Percentiles rank a stretch among this genome's conserved stretches.
These are phyloP conservation scores for Kodamaea lidongshanica DNA, from an alignment of 805 yeast species.

Conservation along the genomic window DNA sequence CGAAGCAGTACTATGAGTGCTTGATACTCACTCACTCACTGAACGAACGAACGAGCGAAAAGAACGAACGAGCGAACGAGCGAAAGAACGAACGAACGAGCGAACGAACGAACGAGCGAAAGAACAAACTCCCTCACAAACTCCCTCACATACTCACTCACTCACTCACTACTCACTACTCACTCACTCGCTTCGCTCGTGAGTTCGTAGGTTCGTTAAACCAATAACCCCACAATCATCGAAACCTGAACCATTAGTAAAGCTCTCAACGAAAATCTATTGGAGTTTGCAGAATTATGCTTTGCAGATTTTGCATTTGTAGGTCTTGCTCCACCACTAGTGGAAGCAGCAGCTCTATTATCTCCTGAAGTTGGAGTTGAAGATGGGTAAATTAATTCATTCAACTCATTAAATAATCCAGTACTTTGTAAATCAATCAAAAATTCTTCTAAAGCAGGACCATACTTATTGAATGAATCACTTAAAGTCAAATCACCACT, in stretches of 20 bases:
- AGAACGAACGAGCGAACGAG: too few species aligned
- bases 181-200: too few species aligned
- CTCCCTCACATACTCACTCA: too few species aligned
- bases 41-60: too few species aligned
- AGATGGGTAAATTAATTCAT: conserved; percentile 27
- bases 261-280: conserved; percentile 2
- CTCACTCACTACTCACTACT: too few species aligned
- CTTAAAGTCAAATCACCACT: conserved; percentile 16
- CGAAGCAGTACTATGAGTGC: too few species aligned
- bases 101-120: too few species aligned
- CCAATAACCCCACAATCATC: conserved; percentile 19
- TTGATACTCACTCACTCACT: too few species aligned
- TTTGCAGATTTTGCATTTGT: conserved; percentile 4
- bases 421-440: conserved; percentile 27
- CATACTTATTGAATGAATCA: conserved; percentile 20
- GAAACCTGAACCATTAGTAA: conserved; percentile 17
- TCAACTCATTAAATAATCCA: conserved; percentile 35
- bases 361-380: conserved; percentile 7
- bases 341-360: conserved; percentile 5
- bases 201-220: too few species aligned
- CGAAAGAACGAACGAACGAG: too few species aligned
- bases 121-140: too few species aligned
- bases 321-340: conserved; percentile 7
- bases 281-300: conserved; percentile 5
- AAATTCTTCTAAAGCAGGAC: conserved; percentile 25